Evolutionary conservation across 2,329 filamentous ascomycete genomes (phyloP).

Genomic region (Fusarium mangiferae): DNA sequence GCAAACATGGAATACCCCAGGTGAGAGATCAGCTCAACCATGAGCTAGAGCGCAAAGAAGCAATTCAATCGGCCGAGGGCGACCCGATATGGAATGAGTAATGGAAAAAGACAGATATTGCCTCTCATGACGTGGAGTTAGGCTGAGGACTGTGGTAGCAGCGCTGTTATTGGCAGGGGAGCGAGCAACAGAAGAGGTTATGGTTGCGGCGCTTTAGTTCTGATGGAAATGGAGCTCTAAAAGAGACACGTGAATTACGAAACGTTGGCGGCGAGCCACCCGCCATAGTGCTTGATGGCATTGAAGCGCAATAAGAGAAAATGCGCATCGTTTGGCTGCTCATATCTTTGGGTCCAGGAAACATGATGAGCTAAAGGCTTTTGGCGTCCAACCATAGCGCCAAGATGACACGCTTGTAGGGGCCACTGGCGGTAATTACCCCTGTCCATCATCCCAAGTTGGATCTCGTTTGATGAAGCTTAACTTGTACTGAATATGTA

Average conservation of each 20-base stretch:
- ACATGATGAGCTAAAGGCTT: conserved; percentile 17
- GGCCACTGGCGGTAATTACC: conserved; percentile 27
- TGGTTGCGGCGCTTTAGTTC: conserved; percentile 5
- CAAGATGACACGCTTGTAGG: conserved; percentile 29
- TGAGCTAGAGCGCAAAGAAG: conserved; percentile 6
- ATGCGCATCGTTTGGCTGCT: neutral
- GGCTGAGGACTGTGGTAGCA: conserved; percentile 14
- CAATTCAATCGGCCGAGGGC: conserved; percentile 13
- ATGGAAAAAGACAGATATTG: neutral
- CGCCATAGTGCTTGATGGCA: neutral
- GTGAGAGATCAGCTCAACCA: conserved; percentile 6
- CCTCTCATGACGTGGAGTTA: conserved; percentile 18
- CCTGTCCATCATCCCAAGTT: conserved; percentile 34
- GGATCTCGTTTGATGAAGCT: conserved; percentile 23
- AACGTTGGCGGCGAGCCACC: conserved; percentile 30
- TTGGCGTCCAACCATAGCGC: conserved; percentile 35
- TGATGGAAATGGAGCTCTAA: neutral
- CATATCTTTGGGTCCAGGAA: conserved; percentile 2
- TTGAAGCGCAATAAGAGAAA: neutral
- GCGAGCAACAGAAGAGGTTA: neutral
- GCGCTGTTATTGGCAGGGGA: conserved; percentile 35
- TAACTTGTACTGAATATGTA: conserved; percentile 4
- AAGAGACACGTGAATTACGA: conserved; percentile 12
- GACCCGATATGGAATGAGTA: neutral
- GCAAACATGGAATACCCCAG: conserved; percentile 25